These are phyloP conservation scores for Smallanthus sonchifolius DNA, from an alignment of 129 eudicot species.

Conservation along the genomic window DNA sequence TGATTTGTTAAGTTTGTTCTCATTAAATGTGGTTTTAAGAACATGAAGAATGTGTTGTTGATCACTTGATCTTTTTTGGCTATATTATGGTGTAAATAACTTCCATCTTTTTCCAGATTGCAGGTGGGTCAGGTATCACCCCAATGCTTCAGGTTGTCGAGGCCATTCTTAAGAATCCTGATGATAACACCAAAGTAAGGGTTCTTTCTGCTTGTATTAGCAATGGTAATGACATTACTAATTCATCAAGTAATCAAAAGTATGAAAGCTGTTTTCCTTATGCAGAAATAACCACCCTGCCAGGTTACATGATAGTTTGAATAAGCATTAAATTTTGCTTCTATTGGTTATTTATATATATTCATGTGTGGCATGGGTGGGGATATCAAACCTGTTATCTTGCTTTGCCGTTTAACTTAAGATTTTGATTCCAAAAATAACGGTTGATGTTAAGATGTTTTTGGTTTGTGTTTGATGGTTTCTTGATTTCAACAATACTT, in stretches of 20 bases:
- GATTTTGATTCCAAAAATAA: neutral
- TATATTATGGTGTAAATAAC: neutral
- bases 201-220: neutral
- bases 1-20: neutral
- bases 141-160: slow-evolving; percentile 98
- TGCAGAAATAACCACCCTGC: neutral
- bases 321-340: neutral
- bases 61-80: neutral
- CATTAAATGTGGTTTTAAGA: neutral
- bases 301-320: neutral
- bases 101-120: slow-evolving; percentile 50
- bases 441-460: neutral
- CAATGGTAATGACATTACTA: neutral
- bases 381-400: neutral
- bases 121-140: slow-evolving; percentile 95
- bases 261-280: neutral
- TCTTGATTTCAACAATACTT: neutral
- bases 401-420: neutral
- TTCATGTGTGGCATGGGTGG: neutral
- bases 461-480: neutral
- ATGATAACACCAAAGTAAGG: slow-evolving; percentile 84
- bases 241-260: neutral
- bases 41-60: neutral
- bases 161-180: slow-evolving; percentile 88
- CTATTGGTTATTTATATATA: neutral